These are phyloP conservation scores for Coix lacrymajobi DNA, from an alignment of 176 grass and related monocot species.

Conservation along the genomic window DNA sequence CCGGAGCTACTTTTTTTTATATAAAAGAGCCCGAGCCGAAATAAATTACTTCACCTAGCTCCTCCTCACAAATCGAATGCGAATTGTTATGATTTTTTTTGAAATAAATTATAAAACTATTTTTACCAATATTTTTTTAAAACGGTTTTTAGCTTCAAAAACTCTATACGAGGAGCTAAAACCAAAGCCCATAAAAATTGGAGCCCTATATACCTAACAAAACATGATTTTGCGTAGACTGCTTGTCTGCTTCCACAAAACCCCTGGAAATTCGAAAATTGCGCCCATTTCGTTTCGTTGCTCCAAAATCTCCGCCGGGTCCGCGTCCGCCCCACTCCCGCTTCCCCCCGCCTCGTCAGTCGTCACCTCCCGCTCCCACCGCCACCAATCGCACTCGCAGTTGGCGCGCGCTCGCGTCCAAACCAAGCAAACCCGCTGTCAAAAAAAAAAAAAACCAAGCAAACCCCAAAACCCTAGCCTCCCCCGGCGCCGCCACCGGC, in stretches of 20 bases:
- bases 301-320: not conserved
- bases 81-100: no score
- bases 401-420: conserved; percentile 21
- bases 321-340: not conserved
- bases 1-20: no score
- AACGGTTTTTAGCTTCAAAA: no score
- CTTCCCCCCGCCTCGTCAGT: not conserved
- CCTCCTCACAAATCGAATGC: no score
- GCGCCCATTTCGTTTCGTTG: conserved; percentile 6
- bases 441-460: no score
- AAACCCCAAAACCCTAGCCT: conserved; percentile 37
- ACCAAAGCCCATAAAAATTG: no score
- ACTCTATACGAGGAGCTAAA: no score
- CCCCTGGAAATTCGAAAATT: conserved; percentile 31
- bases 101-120: no score
- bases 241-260: not conserved
- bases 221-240: not conserved
- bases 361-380: not conserved
- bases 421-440: conserved; percentile 9
- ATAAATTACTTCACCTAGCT: no score
- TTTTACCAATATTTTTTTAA: no score
- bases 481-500: not conserved
- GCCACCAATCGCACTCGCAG: not conserved
- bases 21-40: no score
- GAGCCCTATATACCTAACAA: no score